These are phyloP conservation scores for Huntiella savannae DNA, from an alignment of 2,329 filamentous ascomycete species.

Conservation along the genomic window DNA sequence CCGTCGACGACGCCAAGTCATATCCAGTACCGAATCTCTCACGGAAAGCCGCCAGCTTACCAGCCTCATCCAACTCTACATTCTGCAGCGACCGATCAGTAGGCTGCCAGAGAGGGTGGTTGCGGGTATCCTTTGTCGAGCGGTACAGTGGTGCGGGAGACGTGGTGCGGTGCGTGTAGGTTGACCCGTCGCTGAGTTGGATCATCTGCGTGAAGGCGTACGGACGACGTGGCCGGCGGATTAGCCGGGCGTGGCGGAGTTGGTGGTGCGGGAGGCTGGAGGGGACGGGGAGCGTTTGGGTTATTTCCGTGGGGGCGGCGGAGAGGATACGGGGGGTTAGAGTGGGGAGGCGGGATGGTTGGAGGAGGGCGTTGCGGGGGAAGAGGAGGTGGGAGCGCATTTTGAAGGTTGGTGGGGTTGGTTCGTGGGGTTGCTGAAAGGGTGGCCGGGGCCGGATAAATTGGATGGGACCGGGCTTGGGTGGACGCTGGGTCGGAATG, in stretches of 20 bases:
- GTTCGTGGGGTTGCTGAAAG: background rate
- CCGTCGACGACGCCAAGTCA: constrained; percentile 36
- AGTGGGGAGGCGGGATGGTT: constrained; percentile 17
- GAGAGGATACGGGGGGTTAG: constrained; percentile 12
- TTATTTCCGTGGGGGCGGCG: constrained; percentile 13
- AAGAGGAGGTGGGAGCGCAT: constrained; percentile 11
- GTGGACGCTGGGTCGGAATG: too few species aligned
- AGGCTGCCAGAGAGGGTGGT: constrained; percentile 83
- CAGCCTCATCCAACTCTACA: constrained; percentile 88
- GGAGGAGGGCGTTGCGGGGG: constrained; percentile 12
- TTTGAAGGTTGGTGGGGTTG: background rate
- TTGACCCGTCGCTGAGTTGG: constrained; percentile 76
- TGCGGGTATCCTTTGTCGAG: constrained; percentile 64
- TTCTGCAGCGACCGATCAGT: constrained; percentile 62
- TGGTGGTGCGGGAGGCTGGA: constrained; percentile 22
- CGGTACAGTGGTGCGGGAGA: constrained; percentile 44
- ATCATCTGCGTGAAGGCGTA: constrained; percentile 97
- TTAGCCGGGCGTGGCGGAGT: constrained; percentile 64
- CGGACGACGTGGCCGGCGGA: constrained; percentile 72
- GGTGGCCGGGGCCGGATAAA: too few species aligned
- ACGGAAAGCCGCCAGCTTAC: constrained; percentile 70
- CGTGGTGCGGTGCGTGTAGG: constrained; percentile 63
- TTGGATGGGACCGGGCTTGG: too few species aligned
- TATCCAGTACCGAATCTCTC: constrained; percentile 67
- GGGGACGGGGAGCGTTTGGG: constrained; percentile 13